Percentiles rank a stretch among this genome's conserved stretches.
Evolutionary conservation across 2,329 filamentous ascomycete genomes (phyloP).

Genomic region (Fusarium oxysporum): DNA sequence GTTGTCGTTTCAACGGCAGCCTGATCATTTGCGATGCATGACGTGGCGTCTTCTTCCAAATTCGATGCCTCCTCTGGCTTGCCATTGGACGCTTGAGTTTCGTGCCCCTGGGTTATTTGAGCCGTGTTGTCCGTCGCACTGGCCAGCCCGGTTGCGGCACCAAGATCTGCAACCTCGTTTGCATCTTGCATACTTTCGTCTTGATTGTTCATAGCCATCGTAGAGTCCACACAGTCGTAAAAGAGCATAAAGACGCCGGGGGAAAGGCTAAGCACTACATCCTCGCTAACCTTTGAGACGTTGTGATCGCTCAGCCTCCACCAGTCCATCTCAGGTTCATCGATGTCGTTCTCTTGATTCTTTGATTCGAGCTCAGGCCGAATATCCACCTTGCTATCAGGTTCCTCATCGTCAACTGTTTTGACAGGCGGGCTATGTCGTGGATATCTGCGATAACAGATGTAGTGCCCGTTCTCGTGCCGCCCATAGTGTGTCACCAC

Average conservation of each 20-base stretch:
- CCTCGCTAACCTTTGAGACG: slow-evolving; percentile 79
- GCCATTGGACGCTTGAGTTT: slow-evolving; percentile 16
- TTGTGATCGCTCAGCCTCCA: slow-evolving; percentile 93
- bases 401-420: slow-evolving; percentile 19
- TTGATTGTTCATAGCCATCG: slow-evolving; percentile 56
- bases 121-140: slow-evolving; percentile 1
- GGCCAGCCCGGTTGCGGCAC: slow-evolving; percentile 2
- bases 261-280: slow-evolving; percentile 77
- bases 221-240: slow-evolving; percentile 79
- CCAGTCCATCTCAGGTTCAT: slow-evolving; percentile 70
- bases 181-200: slow-evolving; percentile 39
- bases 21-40: slow-evolving; percentile 1
- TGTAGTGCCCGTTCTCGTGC: slow-evolving; percentile 96
- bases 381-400: slow-evolving; percentile 17
- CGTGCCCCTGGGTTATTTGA: slow-evolving; percentile 15
- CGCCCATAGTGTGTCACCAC: slow-evolving; percentile 90
- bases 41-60: slow-evolving; percentile 18
- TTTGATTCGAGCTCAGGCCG: slow-evolving; percentile 12
- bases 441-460: slow-evolving; percentile 84
- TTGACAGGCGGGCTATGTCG: slow-evolving; percentile 33
- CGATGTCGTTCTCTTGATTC: slow-evolving; percentile 26
- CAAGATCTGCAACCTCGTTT: slow-evolving; percentile 26
- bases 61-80: slow-evolving; percentile 12
- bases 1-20: slow-evolving; percentile 24
- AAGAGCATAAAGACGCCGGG: slow-evolving; percentile 95